Conservation (phyloP, 495 filamentous ascomycete genomes). For the Daldinia childiae region DNA sequence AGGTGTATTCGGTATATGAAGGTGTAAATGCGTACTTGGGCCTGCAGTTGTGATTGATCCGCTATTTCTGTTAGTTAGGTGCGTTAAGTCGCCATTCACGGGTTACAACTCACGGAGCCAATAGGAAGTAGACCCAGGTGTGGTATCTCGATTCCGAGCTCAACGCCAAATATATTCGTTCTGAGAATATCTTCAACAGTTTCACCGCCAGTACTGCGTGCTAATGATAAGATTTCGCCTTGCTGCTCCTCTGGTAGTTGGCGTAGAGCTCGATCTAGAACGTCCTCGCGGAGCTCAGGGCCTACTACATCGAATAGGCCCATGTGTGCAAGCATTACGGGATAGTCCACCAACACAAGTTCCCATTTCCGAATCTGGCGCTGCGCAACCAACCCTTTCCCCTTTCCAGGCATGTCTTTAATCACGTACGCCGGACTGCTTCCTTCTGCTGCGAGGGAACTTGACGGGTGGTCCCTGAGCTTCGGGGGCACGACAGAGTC, state of each 20-base stretch:
- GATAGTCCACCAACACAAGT: slow-evolving; percentile 43
- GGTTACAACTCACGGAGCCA: slow-evolving; percentile 42
- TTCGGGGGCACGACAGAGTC: slow-evolving; percentile 38
- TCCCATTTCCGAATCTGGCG: slow-evolving; percentile 40
- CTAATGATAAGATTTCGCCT: slow-evolving; percentile 48
- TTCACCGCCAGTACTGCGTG: slow-evolving; percentile 76
- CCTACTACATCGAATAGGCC: slow-evolving; percentile 44
- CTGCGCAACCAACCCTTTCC: slow-evolving; percentile 44
- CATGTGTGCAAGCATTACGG: slow-evolving; percentile 41
- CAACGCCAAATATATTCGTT: slow-evolving; percentile 60
- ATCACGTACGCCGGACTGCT: slow-evolving; percentile 31
- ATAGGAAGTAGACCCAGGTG: slow-evolving; percentile 45
- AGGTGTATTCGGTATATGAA: not conserved
- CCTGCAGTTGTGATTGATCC: slow-evolving; percentile 51
- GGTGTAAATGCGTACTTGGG: slow-evolving; percentile 43
- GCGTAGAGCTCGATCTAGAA: slow-evolving; percentile 40
- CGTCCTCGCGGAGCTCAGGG: slow-evolving; percentile 19
- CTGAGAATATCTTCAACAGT: slow-evolving; percentile 74
- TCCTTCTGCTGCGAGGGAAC: slow-evolving; percentile 23
- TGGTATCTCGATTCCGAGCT: slow-evolving; percentile 44
- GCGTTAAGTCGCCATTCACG: not conserved
- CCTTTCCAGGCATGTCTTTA: slow-evolving; percentile 39
- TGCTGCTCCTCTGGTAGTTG: slow-evolving; percentile 38
- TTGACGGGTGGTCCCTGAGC: slow-evolving; percentile 28
- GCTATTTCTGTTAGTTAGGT: slow-evolving; percentile 28